These are phyloP conservation scores for Corylus americana DNA, from an alignment of 306 rosid genomes.

Conservation along the genomic window DNA sequence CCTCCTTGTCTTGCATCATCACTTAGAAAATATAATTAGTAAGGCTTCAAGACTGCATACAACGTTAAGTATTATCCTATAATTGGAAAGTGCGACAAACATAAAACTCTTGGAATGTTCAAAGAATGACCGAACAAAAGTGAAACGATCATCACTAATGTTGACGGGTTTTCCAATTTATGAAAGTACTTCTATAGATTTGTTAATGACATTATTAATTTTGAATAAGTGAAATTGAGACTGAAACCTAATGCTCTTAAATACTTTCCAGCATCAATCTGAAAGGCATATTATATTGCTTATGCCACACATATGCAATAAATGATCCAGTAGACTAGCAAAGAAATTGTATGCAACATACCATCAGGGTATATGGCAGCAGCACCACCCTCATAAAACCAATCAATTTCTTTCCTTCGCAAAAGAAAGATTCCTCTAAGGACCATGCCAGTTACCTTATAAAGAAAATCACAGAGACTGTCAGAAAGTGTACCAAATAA, in stretches of 20 bases:
- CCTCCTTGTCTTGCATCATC: neutral
- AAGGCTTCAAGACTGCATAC: slow-evolving; percentile 1
- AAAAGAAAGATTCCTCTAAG: slow-evolving; percentile 88
- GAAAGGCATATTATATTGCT: slow-evolving; percentile 15
- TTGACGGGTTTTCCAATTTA: neutral
- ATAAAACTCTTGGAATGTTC: neutral
- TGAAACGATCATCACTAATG: neutral
- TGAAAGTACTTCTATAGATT: neutral
- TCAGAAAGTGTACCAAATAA: slow-evolving; percentile 20
- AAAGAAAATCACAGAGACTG: slow-evolving; percentile 35
- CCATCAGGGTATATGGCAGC: slow-evolving; percentile 94
- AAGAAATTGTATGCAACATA: slow-evolving; percentile 30
- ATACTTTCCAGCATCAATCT: slow-evolving; percentile 15
- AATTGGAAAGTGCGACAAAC: neutral
- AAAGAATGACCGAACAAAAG: slow-evolving; percentile 3
- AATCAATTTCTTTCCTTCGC: slow-evolving; percentile 92
- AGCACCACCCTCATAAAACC: slow-evolving; percentile 99
- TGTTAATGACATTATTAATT: neutral
- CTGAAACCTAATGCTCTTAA: slow-evolving; percentile 9
- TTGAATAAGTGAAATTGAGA: neutral
- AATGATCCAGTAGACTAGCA: slow-evolving; percentile 10
- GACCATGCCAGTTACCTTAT: slow-evolving; percentile 80
- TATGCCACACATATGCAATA: slow-evolving; percentile 13
- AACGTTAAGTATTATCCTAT: slow-evolving; percentile 15
- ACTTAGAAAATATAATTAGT: neutral